Percentiles rank a stretch among this genome's conserved stretches.
Conservation (phyloP, 768 basidiomycete species). For the Trametes elegans region DNA sequence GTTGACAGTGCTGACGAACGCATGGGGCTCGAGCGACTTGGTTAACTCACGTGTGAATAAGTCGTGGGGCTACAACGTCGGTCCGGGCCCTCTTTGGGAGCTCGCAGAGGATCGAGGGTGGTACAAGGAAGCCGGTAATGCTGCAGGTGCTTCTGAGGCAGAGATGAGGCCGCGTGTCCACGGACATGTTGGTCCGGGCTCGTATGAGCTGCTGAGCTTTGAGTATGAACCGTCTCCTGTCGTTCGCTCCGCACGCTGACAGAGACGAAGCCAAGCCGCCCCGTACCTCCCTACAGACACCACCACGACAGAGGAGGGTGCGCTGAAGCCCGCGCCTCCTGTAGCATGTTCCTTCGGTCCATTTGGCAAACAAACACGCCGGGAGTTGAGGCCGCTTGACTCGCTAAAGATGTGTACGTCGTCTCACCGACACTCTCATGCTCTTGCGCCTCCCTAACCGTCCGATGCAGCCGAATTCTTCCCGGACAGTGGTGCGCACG, state of each 20-base stretch:
- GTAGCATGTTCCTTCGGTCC: constrained; percentile 69
- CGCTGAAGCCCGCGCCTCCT: constrained; percentile 49
- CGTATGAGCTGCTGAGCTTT: constrained; percentile 5
- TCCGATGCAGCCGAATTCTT: constrained; percentile 57
- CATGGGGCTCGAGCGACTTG: constrained; percentile 47
- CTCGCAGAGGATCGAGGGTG: constrained; percentile 74
- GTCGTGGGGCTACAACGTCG: constrained; percentile 72
- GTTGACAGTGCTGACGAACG: constrained; percentile 47
- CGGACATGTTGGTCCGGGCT: constrained; percentile 31
- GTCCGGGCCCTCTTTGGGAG: constrained; percentile 78
- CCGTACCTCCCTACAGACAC: constrained; percentile 59
- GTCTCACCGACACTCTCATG: background rate
- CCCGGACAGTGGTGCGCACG: constrained; percentile 55
- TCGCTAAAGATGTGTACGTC: constrained; percentile 55
- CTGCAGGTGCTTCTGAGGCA: constrained; percentile 38
- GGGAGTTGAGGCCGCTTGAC: constrained; percentile 55
- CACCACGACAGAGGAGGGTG: constrained; percentile 48
- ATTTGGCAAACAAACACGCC: constrained; percentile 47
- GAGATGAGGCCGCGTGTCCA: constrained; percentile 62
- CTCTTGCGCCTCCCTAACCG: background rate
- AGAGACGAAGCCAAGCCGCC: constrained; percentile 46
- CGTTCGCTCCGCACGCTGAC: background rate
- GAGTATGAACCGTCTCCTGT: constrained; percentile 6
- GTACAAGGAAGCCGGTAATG: constrained; percentile 58
- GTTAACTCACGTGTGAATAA: constrained; percentile 61